Base-by-base conservation (phyloP, 768 basidiomycete species). In the Boletus vermiculosoides region DNA sequence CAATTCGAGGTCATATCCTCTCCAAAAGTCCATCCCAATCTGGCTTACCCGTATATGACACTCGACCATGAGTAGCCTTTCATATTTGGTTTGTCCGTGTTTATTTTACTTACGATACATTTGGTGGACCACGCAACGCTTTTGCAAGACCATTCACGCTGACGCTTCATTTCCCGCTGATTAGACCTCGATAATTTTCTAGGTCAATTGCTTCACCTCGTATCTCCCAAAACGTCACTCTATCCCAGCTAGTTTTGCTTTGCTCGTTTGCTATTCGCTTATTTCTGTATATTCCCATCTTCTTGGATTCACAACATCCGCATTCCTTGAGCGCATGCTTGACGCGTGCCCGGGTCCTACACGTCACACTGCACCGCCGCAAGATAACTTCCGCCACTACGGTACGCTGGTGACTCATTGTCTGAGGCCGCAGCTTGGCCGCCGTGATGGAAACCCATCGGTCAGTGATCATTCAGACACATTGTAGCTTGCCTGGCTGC, bases 1-100 rank as follows among this genome's bases (percentile, higher is more conserved):
- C 84, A 86, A 64, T 87, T 87, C 64, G 87, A 88, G 71, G 79
- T 86, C 37, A 79, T 87, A 31, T 79, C 82, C 23, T 77, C 63
- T 22, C 85, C 40, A 79, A 79, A 71, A 73, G 73, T 63, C 68
- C 71, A 58, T 55, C 62, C 62, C 60, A 76, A 67, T 62, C 75
- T 86, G 59, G 74, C 78, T 57, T 85, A 85, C 66, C 85, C 86
- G 22, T 85, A 85, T 64, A 77, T 81, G 69, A 73, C 71, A 28
- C 67, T 81, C 54, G 82, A 84, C 64, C 77, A 81, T 52, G 70
- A 73, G 50, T 65, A 69, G 50, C 40, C 39, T 34, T 52, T 57
- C 50, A 57, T 60, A 31, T 52, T 58, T 49, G 60, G 58, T 62
- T 60, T 58, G 52, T 56, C 55, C 45, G 22, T 39, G 45, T 57